Evolutionary conservation across 768 basidiomycete species (phyloP).

Genomic region (Psilocybe tampanensis): DNA sequence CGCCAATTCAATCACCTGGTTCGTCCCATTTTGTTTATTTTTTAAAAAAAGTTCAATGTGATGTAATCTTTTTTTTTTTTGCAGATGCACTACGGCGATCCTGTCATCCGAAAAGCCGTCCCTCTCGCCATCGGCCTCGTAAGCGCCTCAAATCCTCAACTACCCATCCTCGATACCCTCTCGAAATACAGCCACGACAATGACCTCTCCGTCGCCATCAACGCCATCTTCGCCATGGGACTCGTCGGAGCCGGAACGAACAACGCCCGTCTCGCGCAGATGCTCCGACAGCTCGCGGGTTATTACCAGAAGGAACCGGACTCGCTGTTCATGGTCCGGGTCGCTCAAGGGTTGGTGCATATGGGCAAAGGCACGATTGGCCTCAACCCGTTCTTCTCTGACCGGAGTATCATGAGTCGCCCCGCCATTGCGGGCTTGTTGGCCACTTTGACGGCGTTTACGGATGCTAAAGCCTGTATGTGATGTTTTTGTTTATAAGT

Average conservation of each 20-base stretch:
- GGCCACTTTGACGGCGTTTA: constrained; percentile 88
- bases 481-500: constrained; percentile 20
- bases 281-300: constrained; percentile 95
- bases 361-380: constrained; percentile 99
- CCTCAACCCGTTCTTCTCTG: constrained; percentile 95
- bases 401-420: constrained; percentile 87
- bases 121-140: constrained; percentile 95
- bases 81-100: constrained; percentile 99
- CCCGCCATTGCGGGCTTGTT: constrained; percentile 89
- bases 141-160: constrained; percentile 93
- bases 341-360: constrained; percentile 96
- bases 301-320: constrained; percentile 99
- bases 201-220: constrained; percentile 94
- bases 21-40: constrained; percentile 25
- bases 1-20: constrained; percentile 97
- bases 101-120: constrained; percentile 86
- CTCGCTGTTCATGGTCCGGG: constrained; percentile 93
- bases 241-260: constrained; percentile 98
- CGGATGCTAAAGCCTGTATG: constrained; percentile 92
- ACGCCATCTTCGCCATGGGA: constrained; percentile 99
- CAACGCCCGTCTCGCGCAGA: constrained; percentile 95
- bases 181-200: constrained; percentile 99
- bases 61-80: constrained; percentile 11
- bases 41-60: not conserved
- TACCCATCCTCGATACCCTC: constrained; percentile 92